Conservation (phyloP, 768 basidiomycete species). For the Polyporus arcularius region DNA sequence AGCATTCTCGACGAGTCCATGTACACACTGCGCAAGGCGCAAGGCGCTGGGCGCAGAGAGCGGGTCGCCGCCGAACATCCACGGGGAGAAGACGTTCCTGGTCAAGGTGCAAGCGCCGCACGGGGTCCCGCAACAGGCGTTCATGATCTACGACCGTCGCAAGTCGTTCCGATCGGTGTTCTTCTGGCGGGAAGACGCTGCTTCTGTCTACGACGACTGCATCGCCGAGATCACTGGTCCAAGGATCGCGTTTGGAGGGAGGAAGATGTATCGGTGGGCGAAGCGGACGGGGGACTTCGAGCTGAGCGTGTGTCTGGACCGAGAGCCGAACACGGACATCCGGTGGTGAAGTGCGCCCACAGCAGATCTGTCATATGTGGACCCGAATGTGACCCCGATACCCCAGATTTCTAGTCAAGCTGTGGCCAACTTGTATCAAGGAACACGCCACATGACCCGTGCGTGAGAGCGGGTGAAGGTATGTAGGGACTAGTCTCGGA, state of each 20-base stretch:
- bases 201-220: slow-evolving; percentile 17
- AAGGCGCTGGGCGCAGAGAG: neutral
- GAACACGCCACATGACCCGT: no score
- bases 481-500: no score
- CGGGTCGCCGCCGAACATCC: slow-evolving; percentile 33
- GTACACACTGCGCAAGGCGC: neutral
- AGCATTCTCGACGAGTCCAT: slow-evolving; percentile 27
- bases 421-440: no score
- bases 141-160: slow-evolving; percentile 43
- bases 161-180: slow-evolving; percentile 35
- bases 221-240: slow-evolving; percentile 17
- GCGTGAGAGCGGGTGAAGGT: no score
- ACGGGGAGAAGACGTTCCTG: slow-evolving; percentile 38
- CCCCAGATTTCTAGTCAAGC: no score
- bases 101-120: slow-evolving; percentile 37
- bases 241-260: slow-evolving; percentile 12
- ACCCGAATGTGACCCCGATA: no score
- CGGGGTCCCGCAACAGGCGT: neutral
- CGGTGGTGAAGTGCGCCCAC: slow-evolving; percentile 12
- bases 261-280: slow-evolving; percentile 33
- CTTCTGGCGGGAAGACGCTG: slow-evolving; percentile 29
- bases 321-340: slow-evolving; percentile 15
- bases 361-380: no score
- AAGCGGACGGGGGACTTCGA: slow-evolving; percentile 24
- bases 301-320: slow-evolving; percentile 26